A percentile compares a stretch with the other conserved stretches of the same genome.
Conservation (phyloP, 306 rosid species). For the Vigna unguiculata region DNA sequence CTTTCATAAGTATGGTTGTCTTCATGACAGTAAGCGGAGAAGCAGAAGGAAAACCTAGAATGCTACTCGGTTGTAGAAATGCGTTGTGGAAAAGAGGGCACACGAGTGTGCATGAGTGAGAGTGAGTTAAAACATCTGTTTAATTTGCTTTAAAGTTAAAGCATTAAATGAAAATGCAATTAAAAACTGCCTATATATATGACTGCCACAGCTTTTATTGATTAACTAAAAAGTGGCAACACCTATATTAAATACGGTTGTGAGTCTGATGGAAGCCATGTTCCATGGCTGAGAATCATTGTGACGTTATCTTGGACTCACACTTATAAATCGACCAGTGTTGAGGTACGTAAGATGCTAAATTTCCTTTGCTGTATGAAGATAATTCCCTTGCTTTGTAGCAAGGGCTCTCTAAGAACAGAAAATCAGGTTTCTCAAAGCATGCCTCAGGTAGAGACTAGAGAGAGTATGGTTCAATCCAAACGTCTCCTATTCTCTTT, state of each 20-base stretch:
- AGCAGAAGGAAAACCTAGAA: not conserved
- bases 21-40: not conserved
- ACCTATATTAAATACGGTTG: conserved; percentile 10
- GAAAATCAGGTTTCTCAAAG: conserved; percentile 33
- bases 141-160: conserved; percentile 5
- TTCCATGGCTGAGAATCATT: conserved; percentile 58
- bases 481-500: conserved; percentile 18
- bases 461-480: conserved; percentile 26
- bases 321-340: conserved; percentile 43
- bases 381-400: conserved; percentile 39
- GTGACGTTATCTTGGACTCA: conserved; percentile 42
- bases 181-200: conserved; percentile 16
- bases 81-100: not conserved
- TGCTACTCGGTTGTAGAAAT: not conserved
- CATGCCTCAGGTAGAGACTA: conserved; percentile 26
- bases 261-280: conserved; percentile 44
- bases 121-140: conserved; percentile 1
- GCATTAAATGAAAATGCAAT: conserved; percentile 7
- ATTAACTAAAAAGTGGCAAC: conserved; percentile 18
- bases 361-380: conserved; percentile 31
- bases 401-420: conserved; percentile 34
- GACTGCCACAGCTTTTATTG: conserved; percentile 17
- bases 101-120: not conserved
- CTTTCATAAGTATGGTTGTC: not conserved
- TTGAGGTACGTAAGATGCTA: conserved; percentile 38